Evolutionary conservation across 2,329 filamentous ascomycete species (phyloP).

Genomic region (Colletotrichum incanum): DNA sequence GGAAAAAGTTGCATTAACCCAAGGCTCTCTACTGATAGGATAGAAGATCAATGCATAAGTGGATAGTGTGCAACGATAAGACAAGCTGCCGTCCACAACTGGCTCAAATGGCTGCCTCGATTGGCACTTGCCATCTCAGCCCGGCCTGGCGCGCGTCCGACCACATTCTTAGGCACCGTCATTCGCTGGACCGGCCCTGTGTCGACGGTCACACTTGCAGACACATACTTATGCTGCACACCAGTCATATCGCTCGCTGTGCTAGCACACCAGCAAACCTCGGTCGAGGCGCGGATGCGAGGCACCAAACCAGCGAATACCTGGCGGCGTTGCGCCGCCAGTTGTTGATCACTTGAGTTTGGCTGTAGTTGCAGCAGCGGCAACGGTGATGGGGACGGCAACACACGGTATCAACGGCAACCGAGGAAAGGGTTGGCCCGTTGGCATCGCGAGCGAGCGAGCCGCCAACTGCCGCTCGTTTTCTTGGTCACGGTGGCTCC

Average conservation of each 20-base stretch:
- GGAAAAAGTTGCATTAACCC: slow-evolving; percentile 42
- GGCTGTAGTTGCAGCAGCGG: slow-evolving; percentile 33
- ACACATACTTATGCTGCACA: slow-evolving; percentile 36
- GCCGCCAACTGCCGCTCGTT: slow-evolving; percentile 35
- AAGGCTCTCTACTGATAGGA: slow-evolving; percentile 42
- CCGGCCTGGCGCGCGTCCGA: slow-evolving; percentile 38
- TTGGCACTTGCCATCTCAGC: slow-evolving; percentile 38
- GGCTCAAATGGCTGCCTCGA: slow-evolving; percentile 41
- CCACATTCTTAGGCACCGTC: slow-evolving; percentile 28
- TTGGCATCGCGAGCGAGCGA: slow-evolving; percentile 20
- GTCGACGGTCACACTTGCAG: slow-evolving; percentile 42
- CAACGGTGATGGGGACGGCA: slow-evolving; percentile 27
- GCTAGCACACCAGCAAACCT: slow-evolving; percentile 24
- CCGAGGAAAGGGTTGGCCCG: slow-evolving; percentile 10
- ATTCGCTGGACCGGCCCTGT: slow-evolving; percentile 40
- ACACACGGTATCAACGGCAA: slow-evolving; percentile 30
- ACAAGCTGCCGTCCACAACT: slow-evolving; percentile 41
- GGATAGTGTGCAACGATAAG: slow-evolving; percentile 36
- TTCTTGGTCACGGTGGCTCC: slow-evolving; percentile 28
- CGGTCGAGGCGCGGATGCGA: slow-evolving; percentile 36
- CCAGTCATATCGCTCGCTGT: slow-evolving; percentile 43
- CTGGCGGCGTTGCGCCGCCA: slow-evolving; percentile 28
- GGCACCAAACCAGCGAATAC: slow-evolving; percentile 36
- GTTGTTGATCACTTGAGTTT: slow-evolving; percentile 30
- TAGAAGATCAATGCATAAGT: slow-evolving; percentile 18